Evolutionary conservation across 2,329 filamentous ascomycete species (phyloP).

Genomic region (Diaporthe longicolla): DNA sequence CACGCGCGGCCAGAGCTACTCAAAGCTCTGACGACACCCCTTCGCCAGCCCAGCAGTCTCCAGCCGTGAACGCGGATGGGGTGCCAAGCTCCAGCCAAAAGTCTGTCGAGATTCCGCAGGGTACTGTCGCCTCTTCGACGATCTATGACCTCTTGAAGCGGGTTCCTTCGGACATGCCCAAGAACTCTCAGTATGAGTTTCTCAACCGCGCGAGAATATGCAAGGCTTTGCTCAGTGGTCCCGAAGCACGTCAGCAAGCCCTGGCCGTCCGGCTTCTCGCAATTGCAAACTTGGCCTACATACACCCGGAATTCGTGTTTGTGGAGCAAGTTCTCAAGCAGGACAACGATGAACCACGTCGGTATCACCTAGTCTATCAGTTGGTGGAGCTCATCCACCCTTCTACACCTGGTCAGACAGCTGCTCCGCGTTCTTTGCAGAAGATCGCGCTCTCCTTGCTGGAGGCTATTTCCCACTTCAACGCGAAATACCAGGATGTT

Average conservation of each 20-base stretch:
- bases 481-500: constrained; percentile 83
- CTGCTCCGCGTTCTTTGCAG: constrained; percentile 83
- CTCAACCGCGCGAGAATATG: constrained; percentile 87
- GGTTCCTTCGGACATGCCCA: constrained; percentile 76
- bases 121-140: constrained; percentile 64
- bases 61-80: constrained; percentile 57
- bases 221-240: constrained; percentile 80
- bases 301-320: constrained; percentile 87
- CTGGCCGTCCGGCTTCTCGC: constrained; percentile 87
- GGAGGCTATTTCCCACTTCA: constrained; percentile 87
- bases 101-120: constrained; percentile 75
- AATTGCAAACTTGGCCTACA: constrained; percentile 91
- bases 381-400: constrained; percentile 93
- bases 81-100: constrained; percentile 64
- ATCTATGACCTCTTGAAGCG: constrained; percentile 71
- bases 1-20: constrained; percentile 53
- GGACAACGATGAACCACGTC: constrained; percentile 89
- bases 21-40: constrained; percentile 59
- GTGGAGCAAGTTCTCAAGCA: constrained; percentile 87
- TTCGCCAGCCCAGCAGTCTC: constrained; percentile 62
- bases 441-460: constrained; percentile 85
- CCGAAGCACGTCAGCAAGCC: constrained; percentile 79
- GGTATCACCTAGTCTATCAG: constrained; percentile 92
- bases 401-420: constrained; percentile 75
- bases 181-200: constrained; percentile 83